Base-by-base conservation (phyloP, 768 basidiomycete species). In the Kwoniella sp. region DNA sequence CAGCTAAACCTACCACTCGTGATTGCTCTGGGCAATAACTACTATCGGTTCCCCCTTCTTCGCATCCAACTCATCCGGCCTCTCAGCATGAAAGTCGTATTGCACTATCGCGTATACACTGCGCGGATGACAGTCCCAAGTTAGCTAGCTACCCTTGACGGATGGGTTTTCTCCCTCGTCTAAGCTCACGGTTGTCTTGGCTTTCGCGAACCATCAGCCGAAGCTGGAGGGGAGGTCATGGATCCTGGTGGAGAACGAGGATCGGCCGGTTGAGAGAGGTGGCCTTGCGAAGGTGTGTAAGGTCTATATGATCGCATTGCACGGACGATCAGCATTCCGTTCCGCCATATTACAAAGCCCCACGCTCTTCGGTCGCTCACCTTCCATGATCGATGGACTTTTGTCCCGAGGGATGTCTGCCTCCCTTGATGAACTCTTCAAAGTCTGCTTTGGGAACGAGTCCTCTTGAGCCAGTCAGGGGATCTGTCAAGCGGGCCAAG, bases 1-100 rank as follows among this genome's bases (percentile, higher is more conserved):
- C n/a, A n/a, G n/a, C n/a, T n/a, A 6, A 13, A 65, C 80, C 55
- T 36, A 81, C 96, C 96, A 99, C 80, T 99, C 96, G 68, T 92
- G 91, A 77, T 98, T 99, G n/a, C 94, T 97, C 80, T 98, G 96
- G 0, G 96, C 96, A 60, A 98, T 96, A 64, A 99, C 92, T 19
- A 94, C 90, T 77, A 99, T 91, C 8, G 91, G 85, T 73, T 99
- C 96, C 36, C 94, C 95, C 0, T 88, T 86, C 73, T 90, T 92
- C 1, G 95, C 95, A 65, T 95, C 94, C 50, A 99, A 87, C 76
- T 99, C 96, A 77, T 99, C 96, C 3, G 91, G 86, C 49, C 96
- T 86, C 80, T 99, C 96, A n/a, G 96, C 94, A 13, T 83, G 79
- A 71, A 99, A 99, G 74, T 98, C 94, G 75, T 97, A 95, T 65